Conservation (phyloP, 164 flowering plant species). For the Vitis rotundifolia region DNA sequence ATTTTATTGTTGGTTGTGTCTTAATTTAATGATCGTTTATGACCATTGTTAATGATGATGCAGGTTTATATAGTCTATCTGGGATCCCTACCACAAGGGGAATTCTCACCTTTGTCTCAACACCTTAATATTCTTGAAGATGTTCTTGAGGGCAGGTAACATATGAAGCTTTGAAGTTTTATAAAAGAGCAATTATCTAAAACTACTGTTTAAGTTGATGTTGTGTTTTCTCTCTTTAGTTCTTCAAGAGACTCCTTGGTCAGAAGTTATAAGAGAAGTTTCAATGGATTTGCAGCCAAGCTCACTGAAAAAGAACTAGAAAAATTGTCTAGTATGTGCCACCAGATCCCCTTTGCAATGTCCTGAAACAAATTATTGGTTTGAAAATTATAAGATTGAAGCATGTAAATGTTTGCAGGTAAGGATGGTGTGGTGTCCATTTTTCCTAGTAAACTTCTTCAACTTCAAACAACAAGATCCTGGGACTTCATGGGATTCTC, state of each 20-base stretch:
- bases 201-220: neutral
- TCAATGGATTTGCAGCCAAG: slow-evolving; percentile 36
- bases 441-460: slow-evolving; percentile 20
- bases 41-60: neutral
- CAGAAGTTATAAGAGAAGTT: slow-evolving; percentile 26
- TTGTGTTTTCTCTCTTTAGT: slow-evolving; percentile 2
- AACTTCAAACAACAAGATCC: slow-evolving; percentile 42
- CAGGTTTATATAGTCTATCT: slow-evolving; percentile 40
- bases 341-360: neutral
- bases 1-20: no score
- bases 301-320: slow-evolving; percentile 18
- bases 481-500: slow-evolving; percentile 48
- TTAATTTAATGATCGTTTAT: no score
- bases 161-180: neutral
- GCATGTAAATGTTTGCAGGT: slow-evolving; percentile 8
- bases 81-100: slow-evolving; percentile 30
- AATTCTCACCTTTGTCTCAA: slow-evolving; percentile 22
- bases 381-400: neutral
- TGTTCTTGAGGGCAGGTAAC: slow-evolving; percentile 17
- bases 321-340: slow-evolving; percentile 18
- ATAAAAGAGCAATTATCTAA: neutral
- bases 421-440: slow-evolving; percentile 39
- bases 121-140: slow-evolving; percentile 25
- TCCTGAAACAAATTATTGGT: neutral
- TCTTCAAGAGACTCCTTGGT: slow-evolving; percentile 4